A percentile compares a stretch with the other conserved stretches of the same genome.
Evolutionary conservation across 225 moss, liverwort and hornwort species (phyloP).

Genomic region (Straminergon stramineum): DNA sequence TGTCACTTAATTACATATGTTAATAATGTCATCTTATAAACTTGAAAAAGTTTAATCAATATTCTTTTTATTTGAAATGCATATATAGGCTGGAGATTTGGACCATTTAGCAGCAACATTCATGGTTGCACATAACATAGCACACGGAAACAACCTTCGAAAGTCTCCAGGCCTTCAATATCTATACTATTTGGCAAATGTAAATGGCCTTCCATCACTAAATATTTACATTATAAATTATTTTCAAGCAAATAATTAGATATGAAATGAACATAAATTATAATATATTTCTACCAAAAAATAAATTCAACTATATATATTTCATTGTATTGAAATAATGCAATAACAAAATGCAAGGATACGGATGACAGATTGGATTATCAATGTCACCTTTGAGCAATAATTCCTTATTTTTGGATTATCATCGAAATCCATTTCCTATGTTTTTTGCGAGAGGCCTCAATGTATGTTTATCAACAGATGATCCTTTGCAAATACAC

Average conservation of each 20-base stretch:
- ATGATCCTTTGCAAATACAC: constrained; percentile 96
- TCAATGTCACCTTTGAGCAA: constrained; percentile 98
- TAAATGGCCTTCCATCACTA: background rate
- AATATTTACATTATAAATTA: background rate
- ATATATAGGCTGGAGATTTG: constrained; percentile 74
- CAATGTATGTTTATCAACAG: constrained; percentile 90
- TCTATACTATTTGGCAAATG: constrained; percentile 82
- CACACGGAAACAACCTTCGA: constrained; percentile 92
- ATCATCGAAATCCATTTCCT: constrained; percentile 91
- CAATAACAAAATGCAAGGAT: background rate
- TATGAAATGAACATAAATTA: no score
- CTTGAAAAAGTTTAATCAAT: background rate
- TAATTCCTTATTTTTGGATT: constrained; percentile 92
- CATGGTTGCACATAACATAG: constrained; percentile 85
- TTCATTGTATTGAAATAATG: background rate
- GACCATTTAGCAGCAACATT: constrained; percentile 95
- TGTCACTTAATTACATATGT: background rate
- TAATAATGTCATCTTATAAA: no score
- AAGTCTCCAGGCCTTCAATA: constrained; percentile 97
- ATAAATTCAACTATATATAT: background rate
- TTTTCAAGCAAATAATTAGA: background rate
- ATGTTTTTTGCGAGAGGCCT: constrained; percentile 97
- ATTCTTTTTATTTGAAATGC: background rate
- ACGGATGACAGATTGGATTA: constrained; percentile 56
- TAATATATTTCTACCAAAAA: background rate